Evolutionary conservation across 768 basidiomycete genomes (phyloP).

Genomic region (Pisolithus marmoratus): DNA sequence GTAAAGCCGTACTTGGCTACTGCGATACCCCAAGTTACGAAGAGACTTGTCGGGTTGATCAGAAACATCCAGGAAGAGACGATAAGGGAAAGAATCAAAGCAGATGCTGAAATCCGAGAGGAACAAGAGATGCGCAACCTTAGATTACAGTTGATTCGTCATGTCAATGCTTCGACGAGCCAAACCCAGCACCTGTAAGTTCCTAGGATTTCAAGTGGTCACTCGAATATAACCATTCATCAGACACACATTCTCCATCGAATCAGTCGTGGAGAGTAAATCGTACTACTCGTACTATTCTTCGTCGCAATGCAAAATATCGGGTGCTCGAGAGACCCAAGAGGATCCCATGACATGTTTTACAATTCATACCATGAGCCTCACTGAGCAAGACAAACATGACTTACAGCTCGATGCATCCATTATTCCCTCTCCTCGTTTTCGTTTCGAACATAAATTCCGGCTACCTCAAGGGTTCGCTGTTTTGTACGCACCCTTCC

Average conservation of each 20-base stretch:
- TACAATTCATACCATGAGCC: slow-evolving; percentile 22
- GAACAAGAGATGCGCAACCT: slow-evolving; percentile 6
- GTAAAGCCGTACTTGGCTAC: not conserved
- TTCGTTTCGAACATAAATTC: slow-evolving; percentile 12
- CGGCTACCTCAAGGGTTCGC: slow-evolving; percentile 12
- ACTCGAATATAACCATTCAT: not conserved
- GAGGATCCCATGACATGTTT: slow-evolving; percentile 13
- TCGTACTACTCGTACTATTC: not conserved
- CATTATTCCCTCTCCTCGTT: slow-evolving; percentile 18
- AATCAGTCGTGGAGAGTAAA: not conserved
- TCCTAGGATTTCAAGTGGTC: not conserved
- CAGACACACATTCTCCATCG: slow-evolving; percentile 6
- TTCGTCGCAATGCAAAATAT: not conserved
- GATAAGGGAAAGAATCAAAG: not conserved
- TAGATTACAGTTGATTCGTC: slow-evolving; percentile 14
- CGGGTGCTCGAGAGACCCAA: slow-evolving; percentile 6
- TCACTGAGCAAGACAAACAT: slow-evolving; percentile 24
- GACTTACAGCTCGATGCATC: slow-evolving; percentile 19
- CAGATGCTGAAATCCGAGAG: not conserved
- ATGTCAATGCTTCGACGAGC: slow-evolving; percentile 13
- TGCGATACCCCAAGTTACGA: not conserved
- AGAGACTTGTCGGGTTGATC: slow-evolving; percentile 6
- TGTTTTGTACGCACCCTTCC: not conserved
- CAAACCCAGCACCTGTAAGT: slow-evolving; percentile 4
- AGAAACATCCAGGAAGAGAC: slow-evolving; percentile 8